Conservation (phyloP, 768 basidiomycete species). For the Mycena floridula region DNA sequence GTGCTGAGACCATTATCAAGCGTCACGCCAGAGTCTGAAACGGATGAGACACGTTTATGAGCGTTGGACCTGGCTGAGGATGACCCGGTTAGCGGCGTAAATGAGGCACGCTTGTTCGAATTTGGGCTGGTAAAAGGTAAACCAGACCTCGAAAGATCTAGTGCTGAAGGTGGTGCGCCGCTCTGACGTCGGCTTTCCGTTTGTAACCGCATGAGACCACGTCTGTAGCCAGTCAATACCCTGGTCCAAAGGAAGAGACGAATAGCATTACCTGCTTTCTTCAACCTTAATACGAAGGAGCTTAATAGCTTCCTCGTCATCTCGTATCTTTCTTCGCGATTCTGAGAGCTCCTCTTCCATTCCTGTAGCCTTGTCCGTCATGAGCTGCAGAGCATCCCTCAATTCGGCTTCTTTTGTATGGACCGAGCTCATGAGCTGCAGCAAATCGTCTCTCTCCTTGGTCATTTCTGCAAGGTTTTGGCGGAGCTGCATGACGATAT, state of each 20-base stretch:
- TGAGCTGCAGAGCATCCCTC: slow-evolving; percentile 54
- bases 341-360: slow-evolving; percentile 52
- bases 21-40: slow-evolving; percentile 52
- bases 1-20: slow-evolving; percentile 25
- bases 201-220: slow-evolving; percentile 83
- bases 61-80: slow-evolving; percentile 35
- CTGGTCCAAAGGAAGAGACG: slow-evolving; percentile 5
- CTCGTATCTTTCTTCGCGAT: slow-evolving; percentile 46
- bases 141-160: slow-evolving; percentile 52
- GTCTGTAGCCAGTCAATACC: slow-evolving; percentile 31
- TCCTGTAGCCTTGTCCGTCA: slow-evolving; percentile 58
- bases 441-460: slow-evolving; percentile 67
- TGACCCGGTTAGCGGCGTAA: slow-evolving; percentile 63
- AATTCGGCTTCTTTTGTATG: slow-evolving; percentile 52
- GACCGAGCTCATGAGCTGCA: slow-evolving; percentile 41
- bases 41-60: slow-evolving; percentile 70
- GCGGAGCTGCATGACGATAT: slow-evolving; percentile 70
- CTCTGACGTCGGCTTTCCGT: slow-evolving; percentile 67
- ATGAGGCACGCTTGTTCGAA: slow-evolving; percentile 67
- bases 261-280: slow-evolving; percentile 73
- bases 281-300: slow-evolving; percentile 80
- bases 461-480: slow-evolving; percentile 57
- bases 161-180: slow-evolving; percentile 29
- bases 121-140: slow-evolving; percentile 35
- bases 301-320: slow-evolving; percentile 73